These are phyloP conservation scores for Ganoderma resinaceum DNA, from an alignment of 1,284 basidiomycete species.

Conservation along the genomic window DNA sequence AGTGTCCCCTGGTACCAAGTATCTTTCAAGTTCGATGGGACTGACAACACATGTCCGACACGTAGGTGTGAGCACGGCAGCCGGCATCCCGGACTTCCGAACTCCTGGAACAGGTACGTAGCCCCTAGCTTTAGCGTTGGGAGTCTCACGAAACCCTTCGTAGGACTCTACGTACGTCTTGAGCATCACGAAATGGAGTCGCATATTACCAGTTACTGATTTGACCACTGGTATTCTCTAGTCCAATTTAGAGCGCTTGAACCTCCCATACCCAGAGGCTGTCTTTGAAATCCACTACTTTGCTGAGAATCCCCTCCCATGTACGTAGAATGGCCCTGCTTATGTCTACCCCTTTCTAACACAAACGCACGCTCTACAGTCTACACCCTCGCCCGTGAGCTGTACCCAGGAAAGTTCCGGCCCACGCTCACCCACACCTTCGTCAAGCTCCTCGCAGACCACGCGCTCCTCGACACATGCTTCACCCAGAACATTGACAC, in stretches of 20 bases:
- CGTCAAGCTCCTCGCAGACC: slow-evolving; percentile 76
- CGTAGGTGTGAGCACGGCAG: slow-evolving; percentile 77
- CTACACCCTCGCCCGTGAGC: slow-evolving; percentile 88
- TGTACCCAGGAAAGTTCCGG: slow-evolving; percentile 87
- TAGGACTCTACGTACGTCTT: slow-evolving; percentile 64
- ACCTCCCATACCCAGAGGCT: slow-evolving; percentile 81
- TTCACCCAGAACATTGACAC: slow-evolving; percentile 96
- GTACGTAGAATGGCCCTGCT: slow-evolving; percentile 49
- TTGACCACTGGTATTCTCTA: slow-evolving; percentile 37
- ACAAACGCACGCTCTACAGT: slow-evolving; percentile 49
- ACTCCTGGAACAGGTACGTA: slow-evolving; percentile 74
- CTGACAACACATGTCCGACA: slow-evolving; percentile 3
- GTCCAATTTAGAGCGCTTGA: slow-evolving; percentile 77
- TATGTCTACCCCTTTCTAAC: neutral
- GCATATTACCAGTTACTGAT: neutral
- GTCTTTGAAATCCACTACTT: slow-evolving; percentile 85
- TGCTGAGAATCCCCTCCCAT: slow-evolving; percentile 73
- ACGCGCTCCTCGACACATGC: slow-evolving; percentile 73
- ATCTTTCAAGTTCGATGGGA: neutral
- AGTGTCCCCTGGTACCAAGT: slow-evolving; percentile 19
- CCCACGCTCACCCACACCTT: slow-evolving; percentile 94
- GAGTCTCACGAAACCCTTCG: neutral
- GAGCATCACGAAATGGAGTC: neutral
- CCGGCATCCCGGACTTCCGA: slow-evolving; percentile 84
- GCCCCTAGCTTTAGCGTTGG: neutral